Base-by-base conservation (phyloP, 345 rosid genomes). In the Noccaea bulbosa region DNA sequence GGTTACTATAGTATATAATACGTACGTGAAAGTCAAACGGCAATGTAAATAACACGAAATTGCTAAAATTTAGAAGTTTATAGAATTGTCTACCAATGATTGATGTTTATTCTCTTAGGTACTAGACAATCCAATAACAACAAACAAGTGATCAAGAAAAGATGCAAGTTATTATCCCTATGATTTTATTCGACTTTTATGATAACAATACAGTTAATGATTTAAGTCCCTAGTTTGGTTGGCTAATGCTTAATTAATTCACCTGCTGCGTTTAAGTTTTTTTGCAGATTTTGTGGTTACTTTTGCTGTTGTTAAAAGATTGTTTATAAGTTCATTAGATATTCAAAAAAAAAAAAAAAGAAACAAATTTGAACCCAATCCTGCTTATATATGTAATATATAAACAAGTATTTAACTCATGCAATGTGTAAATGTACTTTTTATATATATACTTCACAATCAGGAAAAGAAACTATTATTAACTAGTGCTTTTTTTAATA, bases 1-100 rank as follows among this genome's bases (percentile, higher is more conserved):
- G 71, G 59, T 65, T 64, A 3, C 35, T 55, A 9, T 20, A 20
- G 22, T 20, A 20, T 52, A 10, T 15, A 38, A 58, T 33, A 41
- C 62, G 48, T 40, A 65, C 44, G 66, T 56, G 7, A 65, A 48
- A 65, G 71, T 65, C 71, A 73, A 64, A 65, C 40, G 39, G 30
- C 32, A 48, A 65, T 65, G 71, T 64, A 46, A 64, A 27, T 16
- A 44, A 63, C 57, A 65, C 50, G 35, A 56, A 55, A 73, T 39
- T 30, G 12, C 14, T 34, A 38, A 35, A 4, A 30, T 57, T 67
- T 16, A 38, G n/a, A 34, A 61, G 22, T 48, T 46, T 57, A 65
- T 40, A 35, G 56, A 54, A 44, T 52, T 52, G 39, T 47, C 71
- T n/a, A n/a, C n/a, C 71, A 73, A 65, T 56, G 17, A 65, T 73